Base-by-base conservation (phyloP, 331 rosid species). In the Quercus tomentella region DNA sequence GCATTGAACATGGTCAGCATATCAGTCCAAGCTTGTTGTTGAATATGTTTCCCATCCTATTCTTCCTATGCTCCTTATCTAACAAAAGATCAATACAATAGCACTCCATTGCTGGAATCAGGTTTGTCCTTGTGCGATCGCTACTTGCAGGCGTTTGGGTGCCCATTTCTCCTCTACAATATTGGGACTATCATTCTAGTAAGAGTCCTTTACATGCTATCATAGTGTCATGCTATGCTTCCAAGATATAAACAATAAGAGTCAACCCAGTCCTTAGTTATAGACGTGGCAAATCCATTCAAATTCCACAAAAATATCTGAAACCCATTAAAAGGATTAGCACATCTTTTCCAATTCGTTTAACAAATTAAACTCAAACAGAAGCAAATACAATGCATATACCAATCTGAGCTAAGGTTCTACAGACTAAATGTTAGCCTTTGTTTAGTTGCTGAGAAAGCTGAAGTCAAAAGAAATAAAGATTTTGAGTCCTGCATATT, bases 11-110 rank as follows among this genome's bases (percentile, higher is more conserved):
- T 78, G 66, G 70, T 41, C 85, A 85, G 57, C 80, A 89, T 85
- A 67, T 89, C 87, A 75, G 80, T 89, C 93, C 93, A 89, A 75
- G 89, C 88, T 79, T 89, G 57, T 83, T 87, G 73, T 83, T 89
- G 85, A 87, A 89, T 30, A 88, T 89, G 54, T 81, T 82, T 61
- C 93, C 89, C 87, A 87, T 81, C 73, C 91, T 89, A 31, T 87
- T 89, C 56, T 88, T 91, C 80, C 75, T 79, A 61, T 81, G 85
- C 82, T 79, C 93, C 73, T 89, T 85, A 87, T 87, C 87, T 74
- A 89, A 75, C 89, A 87, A 79, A n/a, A 89, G 79, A 77, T 84
- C 87, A 56, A 87, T 75, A 76, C 81, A 89, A 77, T 83, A 81
- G 70, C 55, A 80, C 55, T 85, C 91, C 89, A 82, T 87, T 69